Conservation (phyloP, 345 rosid genomes). For the Bruguiera sexangula region DNA sequence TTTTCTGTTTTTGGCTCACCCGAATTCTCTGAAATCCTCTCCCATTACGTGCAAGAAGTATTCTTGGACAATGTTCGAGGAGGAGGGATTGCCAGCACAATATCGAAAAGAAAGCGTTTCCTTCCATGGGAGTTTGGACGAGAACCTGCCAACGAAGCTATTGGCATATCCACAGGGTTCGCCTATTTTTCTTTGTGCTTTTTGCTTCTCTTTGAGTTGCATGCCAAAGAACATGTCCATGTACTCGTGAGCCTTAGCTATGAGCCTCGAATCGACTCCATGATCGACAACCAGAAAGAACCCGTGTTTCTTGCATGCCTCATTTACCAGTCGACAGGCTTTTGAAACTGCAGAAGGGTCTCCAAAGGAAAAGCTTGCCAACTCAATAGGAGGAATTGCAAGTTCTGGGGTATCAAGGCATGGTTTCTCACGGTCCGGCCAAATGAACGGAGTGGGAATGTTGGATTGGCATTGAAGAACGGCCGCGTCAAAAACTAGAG, state of each 20-base stretch:
- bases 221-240: constrained; percentile 74
- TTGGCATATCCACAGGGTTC: constrained; percentile 88
- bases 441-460: constrained; percentile 73
- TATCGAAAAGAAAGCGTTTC: constrained; percentile 82
- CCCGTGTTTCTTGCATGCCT: constrained; percentile 79
- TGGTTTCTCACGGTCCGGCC: constrained; percentile 87
- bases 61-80: constrained; percentile 51
- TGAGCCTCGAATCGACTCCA: constrained; percentile 60
- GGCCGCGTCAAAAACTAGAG: constrained; percentile 55
- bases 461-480: constrained; percentile 45
- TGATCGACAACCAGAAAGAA: constrained; percentile 84
- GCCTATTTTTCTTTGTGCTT: constrained; percentile 71
- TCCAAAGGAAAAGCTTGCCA: constrained; percentile 50
- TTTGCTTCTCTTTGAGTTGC: constrained; percentile 64
- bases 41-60: constrained; percentile 68
- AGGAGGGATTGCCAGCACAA: constrained; percentile 36
- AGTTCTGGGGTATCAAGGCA: constrained; percentile 49
- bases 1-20: constrained; percentile 37
- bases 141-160: constrained; percentile 90
- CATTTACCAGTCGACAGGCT: constrained; percentile 51
- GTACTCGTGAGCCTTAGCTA: constrained; percentile 58
- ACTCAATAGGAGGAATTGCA: constrained; percentile 65
- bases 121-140: constrained; percentile 94
- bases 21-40: constrained; percentile 55
- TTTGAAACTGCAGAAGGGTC: constrained; percentile 36